Percentiles rank a stretch among this genome's conserved stretches.
phyloP scores from a whole-genome alignment of 2,329 filamentous ascomycete species.

The Metarhizium anisopliae region DNA sequence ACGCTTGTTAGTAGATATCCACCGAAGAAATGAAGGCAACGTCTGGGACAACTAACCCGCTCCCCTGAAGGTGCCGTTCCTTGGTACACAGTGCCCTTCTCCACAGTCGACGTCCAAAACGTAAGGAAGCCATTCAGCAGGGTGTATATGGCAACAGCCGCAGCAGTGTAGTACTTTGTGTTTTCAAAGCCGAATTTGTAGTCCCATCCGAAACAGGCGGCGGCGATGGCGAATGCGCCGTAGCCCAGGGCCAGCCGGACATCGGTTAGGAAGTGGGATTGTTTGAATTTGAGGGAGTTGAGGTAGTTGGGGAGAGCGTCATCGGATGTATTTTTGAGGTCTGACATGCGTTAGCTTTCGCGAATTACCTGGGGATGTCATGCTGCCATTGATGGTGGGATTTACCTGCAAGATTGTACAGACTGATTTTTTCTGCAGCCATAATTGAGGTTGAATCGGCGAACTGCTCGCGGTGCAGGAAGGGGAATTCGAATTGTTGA shows the following conservation, averaged over 20 bases:
- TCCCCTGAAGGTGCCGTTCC: slow-evolving; percentile 59
- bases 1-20: slow-evolving; percentile 9
- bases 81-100: slow-evolving; percentile 74
- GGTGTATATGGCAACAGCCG: slow-evolving; percentile 72
- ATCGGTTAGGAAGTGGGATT: slow-evolving; percentile 73
- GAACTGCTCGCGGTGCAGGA: not conserved
- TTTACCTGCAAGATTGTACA: slow-evolving; percentile 59
- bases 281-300: slow-evolving; percentile 74
- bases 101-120: slow-evolving; percentile 76
- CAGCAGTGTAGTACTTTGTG: slow-evolving; percentile 73
- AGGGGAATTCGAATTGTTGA: not conserved
- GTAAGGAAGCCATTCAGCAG: slow-evolving; percentile 70
- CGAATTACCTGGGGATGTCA: not conserved
- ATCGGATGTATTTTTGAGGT: slow-evolving; percentile 94
- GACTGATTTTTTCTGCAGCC: slow-evolving; percentile 47
- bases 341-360: slow-evolving; percentile 33
- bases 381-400: not conserved
- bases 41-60: slow-evolving; percentile 37
- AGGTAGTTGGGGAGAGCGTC: slow-evolving; percentile 93
- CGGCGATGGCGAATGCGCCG: slow-evolving; percentile 68
- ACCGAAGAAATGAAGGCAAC: not conserved
- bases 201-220: slow-evolving; percentile 81
- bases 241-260: slow-evolving; percentile 80
- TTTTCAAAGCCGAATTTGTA: slow-evolving; percentile 82
- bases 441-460: slow-evolving; percentile 15